A percentile compares a stretch with the other conserved stretches of the same genome.
Evolutionary conservation across 2,329 filamentous ascomycete genomes (phyloP).

Genomic region (Phoma sp.): DNA sequence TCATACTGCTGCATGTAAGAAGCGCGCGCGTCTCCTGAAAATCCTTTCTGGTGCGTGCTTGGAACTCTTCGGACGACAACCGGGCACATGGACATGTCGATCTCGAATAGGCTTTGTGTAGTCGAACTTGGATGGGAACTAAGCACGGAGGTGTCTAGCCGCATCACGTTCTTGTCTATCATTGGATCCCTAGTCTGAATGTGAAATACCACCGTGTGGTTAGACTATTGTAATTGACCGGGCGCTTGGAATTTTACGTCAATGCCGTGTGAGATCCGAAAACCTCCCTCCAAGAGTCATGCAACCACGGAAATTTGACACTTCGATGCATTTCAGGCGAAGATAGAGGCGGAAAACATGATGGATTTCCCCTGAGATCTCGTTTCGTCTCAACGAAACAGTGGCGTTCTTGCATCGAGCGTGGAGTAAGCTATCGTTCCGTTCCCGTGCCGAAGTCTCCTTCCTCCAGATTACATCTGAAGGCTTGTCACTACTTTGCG

Average conservation of each 20-base stretch:
- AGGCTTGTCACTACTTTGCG: too few relatives aligned
- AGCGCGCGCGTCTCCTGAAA: constrained; percentile 5
- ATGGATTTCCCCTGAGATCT: constrained; percentile 4
- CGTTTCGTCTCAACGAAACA: constrained; percentile 5
- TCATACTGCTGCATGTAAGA: background rate
- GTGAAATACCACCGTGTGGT: background rate
- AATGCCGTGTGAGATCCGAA: constrained; percentile 1
- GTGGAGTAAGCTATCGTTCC: constrained; percentile 15
- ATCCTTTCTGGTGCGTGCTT: background rate
- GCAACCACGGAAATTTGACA: constrained; percentile 23
- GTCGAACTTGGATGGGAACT: constrained; percentile 2
- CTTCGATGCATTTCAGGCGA: constrained; percentile 6
- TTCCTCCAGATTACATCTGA: background rate
- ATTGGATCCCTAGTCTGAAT: constrained; percentile 16
- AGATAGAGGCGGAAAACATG: constrained; percentile 1
- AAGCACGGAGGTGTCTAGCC: constrained; percentile 1
- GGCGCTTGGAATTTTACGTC: constrained; percentile 7
- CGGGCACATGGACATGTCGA: constrained; percentile 7
- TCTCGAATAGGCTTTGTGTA: constrained; percentile 11
- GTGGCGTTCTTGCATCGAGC: constrained; percentile 4
- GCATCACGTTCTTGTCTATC: constrained; percentile 2
- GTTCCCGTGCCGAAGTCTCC: constrained; percentile 11
- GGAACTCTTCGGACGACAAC: background rate
- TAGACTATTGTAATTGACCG: constrained; percentile 3
- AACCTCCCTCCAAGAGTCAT: background rate